Conservation (phyloP, 352 stramenopile species). For the Phytophthora chlamydospora region DNA sequence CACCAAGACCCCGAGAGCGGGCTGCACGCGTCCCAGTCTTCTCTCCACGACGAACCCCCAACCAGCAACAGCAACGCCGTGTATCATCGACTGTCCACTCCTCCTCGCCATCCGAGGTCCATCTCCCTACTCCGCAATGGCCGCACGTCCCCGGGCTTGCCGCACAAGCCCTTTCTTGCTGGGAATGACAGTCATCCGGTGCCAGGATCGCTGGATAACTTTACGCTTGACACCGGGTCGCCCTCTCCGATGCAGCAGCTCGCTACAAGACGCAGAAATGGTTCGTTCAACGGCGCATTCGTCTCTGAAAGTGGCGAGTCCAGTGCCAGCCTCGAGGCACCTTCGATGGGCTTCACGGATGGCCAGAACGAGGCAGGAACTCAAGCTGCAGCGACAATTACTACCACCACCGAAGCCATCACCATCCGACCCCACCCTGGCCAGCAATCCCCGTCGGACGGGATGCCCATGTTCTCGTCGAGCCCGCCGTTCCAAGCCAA, state of each 20-base stretch:
- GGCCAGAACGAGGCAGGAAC: not conserved
- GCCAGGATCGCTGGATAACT: conserved; percentile 66
- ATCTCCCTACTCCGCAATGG: conserved; percentile 50
- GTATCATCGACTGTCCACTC: conserved; percentile 64
- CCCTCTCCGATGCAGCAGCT: conserved; percentile 21
- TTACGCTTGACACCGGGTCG: conserved; percentile 53
- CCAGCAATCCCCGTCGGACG: conserved; percentile 9
- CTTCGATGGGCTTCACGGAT: conserved; percentile 39
- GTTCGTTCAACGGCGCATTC: conserved; percentile 54
- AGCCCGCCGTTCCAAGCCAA: conserved; percentile 77
- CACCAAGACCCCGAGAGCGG: conserved; percentile 36
- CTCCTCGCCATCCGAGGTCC: conserved; percentile 71
- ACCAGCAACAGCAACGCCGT: conserved; percentile 30
- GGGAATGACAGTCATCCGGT: conserved; percentile 39
- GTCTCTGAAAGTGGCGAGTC: conserved; percentile 36
- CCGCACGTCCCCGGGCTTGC: conserved; percentile 39
- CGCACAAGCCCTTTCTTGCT: conserved; percentile 21
- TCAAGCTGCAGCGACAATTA: not conserved
- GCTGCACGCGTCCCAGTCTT: conserved; percentile 33
- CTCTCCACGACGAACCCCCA: conserved; percentile 46
- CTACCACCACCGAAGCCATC: conserved; percentile 22
- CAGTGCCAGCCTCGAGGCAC: not conserved
- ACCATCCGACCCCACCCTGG: conserved; percentile 13
- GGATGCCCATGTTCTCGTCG: conserved; percentile 41
- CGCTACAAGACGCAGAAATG: conserved; percentile 34